Evolutionary conservation across 1,139 yeast genomes (phyloP).

Genomic region (Spathaspora sp.): DNA sequence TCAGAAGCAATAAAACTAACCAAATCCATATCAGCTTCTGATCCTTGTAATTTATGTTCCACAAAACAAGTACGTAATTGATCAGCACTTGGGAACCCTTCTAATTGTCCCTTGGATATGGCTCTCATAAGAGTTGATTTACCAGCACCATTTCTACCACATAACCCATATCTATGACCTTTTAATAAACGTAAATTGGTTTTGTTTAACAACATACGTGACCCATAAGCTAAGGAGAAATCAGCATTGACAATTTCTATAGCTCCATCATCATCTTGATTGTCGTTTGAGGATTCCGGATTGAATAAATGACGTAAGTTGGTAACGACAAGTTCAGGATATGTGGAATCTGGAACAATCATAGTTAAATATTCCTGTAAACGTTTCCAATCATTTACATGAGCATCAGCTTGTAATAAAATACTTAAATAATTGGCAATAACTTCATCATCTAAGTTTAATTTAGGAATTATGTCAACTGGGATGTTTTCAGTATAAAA

Average conservation of each 20-base stretch:
- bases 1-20: slow-evolving; percentile 90
- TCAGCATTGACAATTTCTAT: slow-evolving; percentile 90
- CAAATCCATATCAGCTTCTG: slow-evolving; percentile 87
- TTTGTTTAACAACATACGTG: slow-evolving; percentile 93
- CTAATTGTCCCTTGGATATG: slow-evolving; percentile 93
- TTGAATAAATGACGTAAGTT: slow-evolving; percentile 66
- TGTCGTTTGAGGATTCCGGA: slow-evolving; percentile 58
- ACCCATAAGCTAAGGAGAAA: slow-evolving; percentile 95
- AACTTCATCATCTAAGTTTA: slow-evolving; percentile 30
- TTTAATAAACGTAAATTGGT: slow-evolving; percentile 82
- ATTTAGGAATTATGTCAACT: slow-evolving; percentile 20
- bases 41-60: slow-evolving; percentile 95
- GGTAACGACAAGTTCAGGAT: slow-evolving; percentile 47
- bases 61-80: slow-evolving; percentile 92
- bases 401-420: slow-evolving; percentile 69
- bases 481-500: slow-evolving; percentile 40
- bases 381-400: slow-evolving; percentile 88
- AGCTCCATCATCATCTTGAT: slow-evolving; percentile 64
- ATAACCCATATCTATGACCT: slow-evolving; percentile 96
- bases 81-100: slow-evolving; percentile 93
- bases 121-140: slow-evolving; percentile 97
- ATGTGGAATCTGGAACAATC: slow-evolving; percentile 37
- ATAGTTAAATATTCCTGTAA: slow-evolving; percentile 55
- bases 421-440: slow-evolving; percentile 51
- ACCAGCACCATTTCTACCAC: slow-evolving; percentile 99